Percentiles rank a stretch among this genome's conserved stretches.
phyloP scores from a whole-genome alignment of 352 stramenopile genomes.

The Pythium plurisporium region DNA sequence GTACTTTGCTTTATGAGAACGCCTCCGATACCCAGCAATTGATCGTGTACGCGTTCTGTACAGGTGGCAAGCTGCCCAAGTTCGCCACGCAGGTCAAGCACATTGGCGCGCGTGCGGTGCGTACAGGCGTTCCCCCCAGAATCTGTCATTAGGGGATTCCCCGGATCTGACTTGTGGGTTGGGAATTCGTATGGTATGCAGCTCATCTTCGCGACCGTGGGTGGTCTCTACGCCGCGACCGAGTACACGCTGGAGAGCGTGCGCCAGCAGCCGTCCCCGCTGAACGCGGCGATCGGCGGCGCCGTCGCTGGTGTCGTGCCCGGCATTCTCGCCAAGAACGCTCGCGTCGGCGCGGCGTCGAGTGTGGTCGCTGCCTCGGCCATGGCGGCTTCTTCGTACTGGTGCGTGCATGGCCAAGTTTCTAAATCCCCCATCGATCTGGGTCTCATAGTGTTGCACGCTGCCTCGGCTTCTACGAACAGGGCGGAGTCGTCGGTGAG shows the following conservation, averaged over 20 bases:
- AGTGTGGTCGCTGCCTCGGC: conserved; percentile 36
- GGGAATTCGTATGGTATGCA: conserved; percentile 24
- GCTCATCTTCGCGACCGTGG: conserved; percentile 70
- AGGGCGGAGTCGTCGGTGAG: conserved; percentile 37
- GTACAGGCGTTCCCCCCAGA: no score
- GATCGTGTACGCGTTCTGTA: no score
- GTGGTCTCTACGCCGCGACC: conserved; percentile 56
- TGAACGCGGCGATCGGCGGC: conserved; percentile 68
- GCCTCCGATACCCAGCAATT: no score
- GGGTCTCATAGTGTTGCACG: not conserved
- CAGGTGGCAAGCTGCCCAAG: conserved; percentile 77
- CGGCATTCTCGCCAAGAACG: conserved; percentile 72
- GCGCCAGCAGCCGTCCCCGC: conserved; percentile 62
- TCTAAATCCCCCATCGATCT: not conserved
- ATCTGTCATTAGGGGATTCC: no score
- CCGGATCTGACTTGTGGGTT: no score
- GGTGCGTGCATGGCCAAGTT: conserved; percentile 30
- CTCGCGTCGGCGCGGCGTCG: conserved; percentile 48
- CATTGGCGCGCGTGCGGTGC: conserved; percentile 69
- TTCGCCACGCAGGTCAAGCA: conserved; percentile 77
- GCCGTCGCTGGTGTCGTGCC: conserved; percentile 62
- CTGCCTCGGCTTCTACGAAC: not conserved
- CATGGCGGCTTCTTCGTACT: conserved; percentile 62
- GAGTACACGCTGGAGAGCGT: conserved; percentile 60
- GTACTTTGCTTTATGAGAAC: no score